phyloP scores from a whole-genome alignment of 2,329 filamentous ascomycete genomes.

The Hymenoscyphus albidus region DNA sequence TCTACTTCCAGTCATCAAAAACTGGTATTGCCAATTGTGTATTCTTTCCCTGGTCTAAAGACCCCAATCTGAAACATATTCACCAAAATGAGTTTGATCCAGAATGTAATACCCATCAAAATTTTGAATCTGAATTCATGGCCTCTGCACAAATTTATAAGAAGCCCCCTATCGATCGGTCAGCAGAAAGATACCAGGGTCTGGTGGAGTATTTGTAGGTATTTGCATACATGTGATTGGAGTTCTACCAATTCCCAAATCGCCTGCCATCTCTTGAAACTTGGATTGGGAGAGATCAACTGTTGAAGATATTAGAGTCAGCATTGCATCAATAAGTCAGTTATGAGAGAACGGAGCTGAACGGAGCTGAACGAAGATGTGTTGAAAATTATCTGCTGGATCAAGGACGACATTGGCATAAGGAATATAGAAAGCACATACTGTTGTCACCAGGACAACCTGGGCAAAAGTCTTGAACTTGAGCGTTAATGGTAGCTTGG shows the following conservation, averaged over 20 bases:
- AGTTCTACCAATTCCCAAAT: constrained; percentile 1
- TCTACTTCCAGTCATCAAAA: neutral
- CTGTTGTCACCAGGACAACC: neutral
- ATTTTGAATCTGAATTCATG: neutral
- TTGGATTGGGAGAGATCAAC: neutral
- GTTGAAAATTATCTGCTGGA: no score
- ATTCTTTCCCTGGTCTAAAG: neutral
- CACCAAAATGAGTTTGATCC: neutral
- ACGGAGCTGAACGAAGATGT: no score
- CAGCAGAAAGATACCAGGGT: neutral
- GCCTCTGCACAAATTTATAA: neutral
- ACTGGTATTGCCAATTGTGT: neutral
- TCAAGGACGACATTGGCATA: no score
- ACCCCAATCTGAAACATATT: neutral
- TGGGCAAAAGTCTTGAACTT: neutral
- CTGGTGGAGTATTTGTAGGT: no score
- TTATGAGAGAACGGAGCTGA: no score
- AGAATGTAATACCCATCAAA: neutral
- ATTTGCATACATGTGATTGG: neutral
- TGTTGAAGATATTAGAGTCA: no score
- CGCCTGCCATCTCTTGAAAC: neutral
- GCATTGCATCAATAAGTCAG: no score
- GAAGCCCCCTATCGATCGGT: neutral
- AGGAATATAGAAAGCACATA: no score
- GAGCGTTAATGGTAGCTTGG: neutral